These are phyloP conservation scores for Aspergillus sergii DNA, from an alignment of 2,329 filamentous ascomycete species.

Conservation along the genomic window DNA sequence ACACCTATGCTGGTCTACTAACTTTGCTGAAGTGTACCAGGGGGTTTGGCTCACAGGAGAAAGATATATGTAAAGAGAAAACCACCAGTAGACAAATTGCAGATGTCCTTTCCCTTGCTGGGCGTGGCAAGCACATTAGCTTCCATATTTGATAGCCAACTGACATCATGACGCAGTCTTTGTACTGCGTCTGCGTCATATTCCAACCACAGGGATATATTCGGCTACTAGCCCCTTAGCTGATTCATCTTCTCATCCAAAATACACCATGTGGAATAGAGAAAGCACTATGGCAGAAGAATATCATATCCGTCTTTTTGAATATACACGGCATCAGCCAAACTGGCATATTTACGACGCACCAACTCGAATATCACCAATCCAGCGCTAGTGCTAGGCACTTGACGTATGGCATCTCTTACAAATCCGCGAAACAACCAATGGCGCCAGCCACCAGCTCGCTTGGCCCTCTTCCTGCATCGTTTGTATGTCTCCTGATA, in stretches of 20 bases:
- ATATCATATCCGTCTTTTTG: constrained; percentile 65
- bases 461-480: constrained; percentile 53
- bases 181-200: background rate
- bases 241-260: background rate
- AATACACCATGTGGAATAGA: background rate
- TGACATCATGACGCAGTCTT: background rate
- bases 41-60: background rate
- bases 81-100: background rate
- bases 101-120: background rate
- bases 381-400: constrained; percentile 66
- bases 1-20: no score
- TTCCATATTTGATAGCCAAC: background rate
- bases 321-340: constrained; percentile 57
- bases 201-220: background rate
- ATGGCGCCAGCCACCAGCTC: constrained; percentile 55
- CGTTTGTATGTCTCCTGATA: constrained; percentile 63
- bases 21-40: background rate
- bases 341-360: constrained; percentile 60
- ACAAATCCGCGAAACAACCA: constrained; percentile 64
- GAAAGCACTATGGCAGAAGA: constrained; percentile 49
- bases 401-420: constrained; percentile 59
- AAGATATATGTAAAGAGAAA: background rate
- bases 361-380: constrained; percentile 68
- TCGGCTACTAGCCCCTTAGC: background rate
- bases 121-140: background rate